phyloP scores from a whole-genome alignment of 176 grass and related monocot genomes.

The Carex littledalei region DNA sequence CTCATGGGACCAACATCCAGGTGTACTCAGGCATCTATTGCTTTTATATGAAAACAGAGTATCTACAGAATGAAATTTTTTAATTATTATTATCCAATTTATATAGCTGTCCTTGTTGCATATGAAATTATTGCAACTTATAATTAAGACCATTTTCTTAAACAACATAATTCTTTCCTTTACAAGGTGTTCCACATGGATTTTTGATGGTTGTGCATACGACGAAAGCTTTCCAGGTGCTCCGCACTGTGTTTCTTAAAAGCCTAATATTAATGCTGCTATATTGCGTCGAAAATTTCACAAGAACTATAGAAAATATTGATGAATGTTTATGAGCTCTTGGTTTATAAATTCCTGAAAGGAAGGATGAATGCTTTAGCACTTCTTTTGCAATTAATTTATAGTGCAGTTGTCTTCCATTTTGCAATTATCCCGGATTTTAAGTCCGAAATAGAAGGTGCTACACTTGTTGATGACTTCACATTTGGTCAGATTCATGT shows the following conservation, averaged over 20 bases:
- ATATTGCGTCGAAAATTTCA: not conserved
- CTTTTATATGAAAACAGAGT: not conserved
- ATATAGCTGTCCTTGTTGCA: not conserved
- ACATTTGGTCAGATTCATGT: not conserved
- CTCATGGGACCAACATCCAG: not conserved
- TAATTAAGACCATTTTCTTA: not conserved
- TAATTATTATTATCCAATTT: not conserved
- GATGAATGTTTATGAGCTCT: not conserved
- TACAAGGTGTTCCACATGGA: slow-evolving; percentile 21
- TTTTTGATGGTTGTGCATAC: not conserved
- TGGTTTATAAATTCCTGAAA: not conserved
- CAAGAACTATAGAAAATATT: not conserved
- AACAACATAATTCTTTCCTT: not conserved
- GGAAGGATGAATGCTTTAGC: not conserved
- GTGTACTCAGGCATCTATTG: not conserved
- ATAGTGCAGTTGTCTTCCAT: no score
- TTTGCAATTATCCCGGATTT: not conserved
- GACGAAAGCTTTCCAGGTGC: not conserved
- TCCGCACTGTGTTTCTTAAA: not conserved
- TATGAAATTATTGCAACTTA: not conserved
- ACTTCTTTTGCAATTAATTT: no score
- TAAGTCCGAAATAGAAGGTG: not conserved
- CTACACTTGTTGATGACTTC: not conserved
- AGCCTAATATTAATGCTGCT: not conserved
- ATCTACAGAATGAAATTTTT: not conserved